Evolutionary conservation across 2,329 filamentous ascomycete genomes (phyloP).

Genomic region (Podosphaera xanthii): DNA sequence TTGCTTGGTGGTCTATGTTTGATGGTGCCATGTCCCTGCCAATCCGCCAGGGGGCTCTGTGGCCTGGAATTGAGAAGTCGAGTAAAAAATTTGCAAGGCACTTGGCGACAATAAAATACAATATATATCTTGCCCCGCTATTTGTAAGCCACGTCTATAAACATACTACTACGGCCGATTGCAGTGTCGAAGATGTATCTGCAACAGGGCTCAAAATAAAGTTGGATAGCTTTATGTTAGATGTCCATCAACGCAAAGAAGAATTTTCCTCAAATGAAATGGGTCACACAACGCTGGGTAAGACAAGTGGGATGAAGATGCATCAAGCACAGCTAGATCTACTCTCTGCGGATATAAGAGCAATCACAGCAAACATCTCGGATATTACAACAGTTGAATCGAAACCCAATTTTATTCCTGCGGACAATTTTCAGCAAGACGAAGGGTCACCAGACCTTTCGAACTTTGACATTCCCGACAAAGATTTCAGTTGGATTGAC

Average conservation of each 20-base stretch:
- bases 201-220: conserved; percentile 93
- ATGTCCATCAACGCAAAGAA: conserved; percentile 82
- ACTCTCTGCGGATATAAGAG: conserved; percentile 73
- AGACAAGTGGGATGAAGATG: conserved; percentile 84
- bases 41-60: conserved; percentile 74
- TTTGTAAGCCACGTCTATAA: conserved; percentile 97
- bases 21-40: conserved; percentile 86
- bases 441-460: conserved; percentile 48
- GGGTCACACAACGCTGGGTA: conserved; percentile 50
- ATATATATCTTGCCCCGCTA: conserved; percentile 69
- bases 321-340: conserved; percentile 87
- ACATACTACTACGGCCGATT: conserved; percentile 85
- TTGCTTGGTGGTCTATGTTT: conserved; percentile 93
- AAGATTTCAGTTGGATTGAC: conserved; percentile 90
- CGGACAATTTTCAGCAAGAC: conserved; percentile 29
- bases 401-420: conserved; percentile 29
- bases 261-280: conserved; percentile 68
- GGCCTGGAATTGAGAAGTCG: conserved; percentile 81
- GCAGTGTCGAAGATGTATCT: conserved; percentile 53
- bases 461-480: conserved; percentile 83
- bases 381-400: conserved; percentile 60
- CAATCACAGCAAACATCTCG: conserved; percentile 73
- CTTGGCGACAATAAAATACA: conserved; percentile 97
- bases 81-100: conserved; percentile 98
- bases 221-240: conserved; percentile 90